Conservation (phyloP, 495 filamentous ascomycete genomes). For the Penicillium diatomitis region DNA sequence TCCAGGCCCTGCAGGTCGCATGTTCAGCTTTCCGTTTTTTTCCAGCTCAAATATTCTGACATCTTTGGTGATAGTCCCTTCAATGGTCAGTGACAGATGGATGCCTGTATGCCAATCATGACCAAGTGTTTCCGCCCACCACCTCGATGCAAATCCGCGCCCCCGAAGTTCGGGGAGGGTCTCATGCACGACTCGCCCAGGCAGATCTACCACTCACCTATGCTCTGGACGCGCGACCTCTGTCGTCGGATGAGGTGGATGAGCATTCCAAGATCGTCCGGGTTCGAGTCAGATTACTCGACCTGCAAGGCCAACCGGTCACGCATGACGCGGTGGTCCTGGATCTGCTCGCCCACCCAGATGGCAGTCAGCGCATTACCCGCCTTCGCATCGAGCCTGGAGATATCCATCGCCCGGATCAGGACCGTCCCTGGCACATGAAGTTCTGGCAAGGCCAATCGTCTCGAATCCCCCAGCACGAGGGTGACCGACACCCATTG, state of each 20-base stretch:
- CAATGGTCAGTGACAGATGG: constrained; percentile 32
- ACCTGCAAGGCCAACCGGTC: constrained; percentile 13
- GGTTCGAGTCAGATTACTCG: constrained; percentile 19
- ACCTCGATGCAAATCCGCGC: constrained; percentile 25
- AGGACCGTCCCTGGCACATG: constrained; percentile 11
- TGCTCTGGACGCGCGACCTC: constrained; percentile 17
- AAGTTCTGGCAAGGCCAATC: constrained; percentile 21
- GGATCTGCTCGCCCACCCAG: constrained; percentile 10
- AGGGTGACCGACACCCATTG: too few species aligned
- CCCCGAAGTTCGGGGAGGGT: constrained; percentile 9
- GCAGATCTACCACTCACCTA: constrained; percentile 17
- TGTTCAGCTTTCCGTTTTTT: too few species aligned
- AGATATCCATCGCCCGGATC: not conserved
- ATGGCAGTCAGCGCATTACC: constrained; percentile 15
- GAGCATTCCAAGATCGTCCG: constrained; percentile 10
- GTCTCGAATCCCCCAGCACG: not conserved
- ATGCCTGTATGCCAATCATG: constrained; percentile 33
- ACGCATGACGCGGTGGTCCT: constrained; percentile 12
- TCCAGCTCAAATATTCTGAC: too few species aligned
- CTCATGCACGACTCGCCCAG: not conserved
- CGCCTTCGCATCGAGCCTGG: constrained; percentile 14
- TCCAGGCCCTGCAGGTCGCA: too few species aligned
- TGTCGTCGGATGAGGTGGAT: constrained; percentile 12
- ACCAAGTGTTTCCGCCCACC: constrained; percentile 34
- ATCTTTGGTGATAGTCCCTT: constrained; percentile 17